Percentiles rank a stretch among this genome's conserved stretches.
phyloP scores from a whole-genome alignment of 306 rosid species.

The Styphnolobium japonicum region DNA sequence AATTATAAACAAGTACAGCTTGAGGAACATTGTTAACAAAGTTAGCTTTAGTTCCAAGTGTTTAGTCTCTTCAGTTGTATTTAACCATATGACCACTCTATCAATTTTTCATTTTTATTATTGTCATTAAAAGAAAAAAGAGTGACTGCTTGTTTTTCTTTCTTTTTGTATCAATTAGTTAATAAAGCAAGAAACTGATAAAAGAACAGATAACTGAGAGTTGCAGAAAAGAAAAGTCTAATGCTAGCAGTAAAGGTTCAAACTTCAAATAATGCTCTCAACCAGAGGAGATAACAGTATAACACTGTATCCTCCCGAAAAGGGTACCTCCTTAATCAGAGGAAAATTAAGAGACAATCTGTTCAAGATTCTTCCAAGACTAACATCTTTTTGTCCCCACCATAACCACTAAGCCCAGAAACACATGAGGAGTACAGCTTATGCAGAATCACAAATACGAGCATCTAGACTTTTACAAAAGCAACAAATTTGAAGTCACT shows the following conservation, averaged over 20 bases:
- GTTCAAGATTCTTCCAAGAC: conserved; percentile 34
- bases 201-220: neutral
- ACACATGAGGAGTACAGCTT: conserved; percentile 40
- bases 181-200: neutral
- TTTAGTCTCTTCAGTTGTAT: neutral
- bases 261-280: neutral
- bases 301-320: conserved; percentile 16
- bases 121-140: neutral
- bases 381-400: conserved; percentile 39
- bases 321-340: conserved; percentile 26
- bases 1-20: conserved; percentile 1
- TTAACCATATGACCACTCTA: conserved; percentile 5
- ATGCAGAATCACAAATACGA: conserved; percentile 11
- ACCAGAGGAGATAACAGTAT: neutral
- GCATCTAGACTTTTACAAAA: conserved; percentile 25
- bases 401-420: conserved; percentile 29
- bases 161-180: neutral
- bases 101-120: neutral
- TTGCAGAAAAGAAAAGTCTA: conserved; percentile 13
- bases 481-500: conserved; percentile 25
- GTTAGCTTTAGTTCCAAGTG: neutral
- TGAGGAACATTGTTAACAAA: conserved; percentile 11
- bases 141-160: neutral
- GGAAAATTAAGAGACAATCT: conserved; percentile 33
- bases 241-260: neutral